Percentiles rank a stretch among this genome's conserved stretches.
These are phyloP conservation scores for Mycena galopus DNA, from an alignment of 768 basidiomycete species.

Conservation along the genomic window DNA sequence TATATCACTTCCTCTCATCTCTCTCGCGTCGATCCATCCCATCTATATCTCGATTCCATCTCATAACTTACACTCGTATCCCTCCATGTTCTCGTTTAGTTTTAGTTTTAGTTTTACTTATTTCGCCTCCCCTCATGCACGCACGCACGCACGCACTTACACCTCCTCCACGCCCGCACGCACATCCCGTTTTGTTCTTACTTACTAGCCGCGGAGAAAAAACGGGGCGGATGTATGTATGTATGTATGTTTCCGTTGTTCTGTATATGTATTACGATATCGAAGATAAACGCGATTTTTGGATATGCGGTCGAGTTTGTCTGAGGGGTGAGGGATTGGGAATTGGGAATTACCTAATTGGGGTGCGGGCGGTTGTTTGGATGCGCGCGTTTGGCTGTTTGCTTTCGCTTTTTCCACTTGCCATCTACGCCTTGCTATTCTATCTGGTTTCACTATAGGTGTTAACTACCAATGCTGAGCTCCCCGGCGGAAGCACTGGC, in stretches of 20 bases:
- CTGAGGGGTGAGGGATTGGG: neutral
- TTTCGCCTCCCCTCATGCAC: too few relatives aligned
- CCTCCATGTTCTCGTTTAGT: neutral
- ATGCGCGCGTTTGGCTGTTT: conserved; percentile 12
- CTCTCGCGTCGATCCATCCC: too few relatives aligned
- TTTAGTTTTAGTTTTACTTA: too few relatives aligned
- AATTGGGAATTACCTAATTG: conserved; percentile 19
- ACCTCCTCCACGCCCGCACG: neutral
- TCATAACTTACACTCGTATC: conserved; percentile 9
- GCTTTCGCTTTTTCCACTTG: too few relatives aligned
- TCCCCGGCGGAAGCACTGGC: too few relatives aligned
- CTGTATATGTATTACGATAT: conserved; percentile 28
- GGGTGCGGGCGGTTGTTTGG: conserved; percentile 34
- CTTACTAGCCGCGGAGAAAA: conserved; percentile 28
- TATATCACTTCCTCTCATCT: neutral
- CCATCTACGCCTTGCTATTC: too few relatives aligned
- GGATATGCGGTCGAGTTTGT: neutral
- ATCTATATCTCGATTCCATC: too few relatives aligned
- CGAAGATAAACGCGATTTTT: conserved; percentile 26
- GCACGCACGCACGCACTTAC: too few relatives aligned
- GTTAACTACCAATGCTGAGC: too few relatives aligned
- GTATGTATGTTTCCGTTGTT: conserved; percentile 8
- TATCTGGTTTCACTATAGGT: too few relatives aligned
- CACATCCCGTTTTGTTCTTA: conserved; percentile 18
- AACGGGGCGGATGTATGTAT: too few relatives aligned